Percentiles rank a stretch among this genome's conserved stretches.
Evolutionary conservation across 2,329 filamentous ascomycete genomes (phyloP).

Genomic region (Chaetomium sp.): DNA sequence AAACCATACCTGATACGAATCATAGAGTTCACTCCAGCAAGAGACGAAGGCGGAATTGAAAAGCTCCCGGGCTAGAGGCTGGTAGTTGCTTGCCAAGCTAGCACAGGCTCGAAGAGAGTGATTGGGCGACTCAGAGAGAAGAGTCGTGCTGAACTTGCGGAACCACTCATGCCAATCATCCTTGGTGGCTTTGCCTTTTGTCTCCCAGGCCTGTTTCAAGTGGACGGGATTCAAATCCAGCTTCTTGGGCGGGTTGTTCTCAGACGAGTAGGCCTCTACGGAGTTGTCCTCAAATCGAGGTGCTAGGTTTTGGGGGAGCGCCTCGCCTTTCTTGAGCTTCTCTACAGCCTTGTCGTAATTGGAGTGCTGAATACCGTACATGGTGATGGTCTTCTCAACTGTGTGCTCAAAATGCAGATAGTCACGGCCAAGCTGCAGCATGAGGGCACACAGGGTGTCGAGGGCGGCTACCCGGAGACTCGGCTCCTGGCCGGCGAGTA

Average conservation of each 20-base stretch:
- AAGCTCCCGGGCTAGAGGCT: constrained; percentile 82
- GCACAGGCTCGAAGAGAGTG: constrained; percentile 92
- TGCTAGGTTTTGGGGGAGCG: constrained; percentile 88
- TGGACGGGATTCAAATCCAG: constrained; percentile 96
- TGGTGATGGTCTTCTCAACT: constrained; percentile 77
- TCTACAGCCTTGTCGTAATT: constrained; percentile 90
- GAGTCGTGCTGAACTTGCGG: constrained; percentile 87
- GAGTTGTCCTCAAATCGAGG: constrained; percentile 70
- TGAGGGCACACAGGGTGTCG: constrained; percentile 89
- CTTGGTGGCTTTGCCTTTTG: constrained; percentile 90
- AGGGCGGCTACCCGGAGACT: constrained; percentile 73
- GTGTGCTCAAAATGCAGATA: constrained; percentile 92
- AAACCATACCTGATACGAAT: constrained; percentile 68
- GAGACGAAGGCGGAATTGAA: constrained; percentile 99
- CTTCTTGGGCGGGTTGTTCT: constrained; percentile 78
- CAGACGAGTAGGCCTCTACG: constrained; percentile 75
- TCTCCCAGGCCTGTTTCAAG: constrained; percentile 94
- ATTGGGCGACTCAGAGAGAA: constrained; percentile 91
- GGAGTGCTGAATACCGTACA: constrained; percentile 75
- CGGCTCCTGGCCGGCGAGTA: constrained; percentile 67
- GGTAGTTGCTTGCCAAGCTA: constrained; percentile 81
- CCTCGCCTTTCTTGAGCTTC: constrained; percentile 90
- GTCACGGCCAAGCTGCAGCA: constrained; percentile 92
- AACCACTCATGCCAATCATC: constrained; percentile 99
- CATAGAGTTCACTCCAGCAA: constrained; percentile 96